These are phyloP conservation scores for Amanita polypyramis DNA, from an alignment of 768 basidiomycete genomes.

Conservation along the genomic window DNA sequence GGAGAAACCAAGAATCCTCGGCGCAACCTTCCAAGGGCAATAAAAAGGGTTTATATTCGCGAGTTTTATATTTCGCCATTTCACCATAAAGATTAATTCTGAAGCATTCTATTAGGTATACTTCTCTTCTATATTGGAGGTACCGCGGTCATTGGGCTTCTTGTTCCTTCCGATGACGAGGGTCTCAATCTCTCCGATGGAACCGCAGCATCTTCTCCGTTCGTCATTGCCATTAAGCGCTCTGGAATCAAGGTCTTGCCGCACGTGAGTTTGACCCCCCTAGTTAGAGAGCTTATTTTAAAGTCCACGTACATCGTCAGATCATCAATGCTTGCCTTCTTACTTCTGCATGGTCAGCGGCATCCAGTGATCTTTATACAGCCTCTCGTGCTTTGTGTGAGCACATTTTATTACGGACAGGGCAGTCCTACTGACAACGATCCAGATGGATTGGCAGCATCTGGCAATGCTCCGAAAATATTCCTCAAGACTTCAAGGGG, in stretches of 20 bases:
- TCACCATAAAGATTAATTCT: slow-evolving; percentile 18
- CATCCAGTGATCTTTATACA: slow-evolving; percentile 82
- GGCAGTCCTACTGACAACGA: slow-evolving; percentile 3
- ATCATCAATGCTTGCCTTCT: slow-evolving; percentile 77
- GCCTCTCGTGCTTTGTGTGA: slow-evolving; percentile 77
- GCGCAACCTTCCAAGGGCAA: slow-evolving; percentile 49
- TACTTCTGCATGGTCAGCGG: slow-evolving; percentile 90
- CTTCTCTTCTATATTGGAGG: slow-evolving; percentile 69
- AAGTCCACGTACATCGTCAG: slow-evolving; percentile 19
- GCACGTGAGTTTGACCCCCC: slow-evolving; percentile 37
- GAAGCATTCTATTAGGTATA: slow-evolving; percentile 66
- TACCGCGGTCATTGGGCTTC: slow-evolving; percentile 69
- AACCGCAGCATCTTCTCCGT: slow-evolving; percentile 71
- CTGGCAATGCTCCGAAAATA: slow-evolving; percentile 75
- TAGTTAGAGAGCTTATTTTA: neutral
- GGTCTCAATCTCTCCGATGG: slow-evolving; percentile 41
- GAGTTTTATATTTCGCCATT: slow-evolving; percentile 13
- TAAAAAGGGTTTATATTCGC: slow-evolving; percentile 66
- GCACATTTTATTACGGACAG: slow-evolving; percentile 15
- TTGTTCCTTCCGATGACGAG: slow-evolving; percentile 63
- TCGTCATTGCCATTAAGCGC: slow-evolving; percentile 79
- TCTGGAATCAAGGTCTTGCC: slow-evolving; percentile 86
- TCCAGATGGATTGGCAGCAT: slow-evolving; percentile 67
- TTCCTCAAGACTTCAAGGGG: slow-evolving; percentile 58
- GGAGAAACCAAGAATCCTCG: slow-evolving; percentile 89